Evolutionary conservation across 441 rosid genomes (phyloP), one percentile per base, ranked within the genome.

Genomic region (Mallotus repandus): DNA sequence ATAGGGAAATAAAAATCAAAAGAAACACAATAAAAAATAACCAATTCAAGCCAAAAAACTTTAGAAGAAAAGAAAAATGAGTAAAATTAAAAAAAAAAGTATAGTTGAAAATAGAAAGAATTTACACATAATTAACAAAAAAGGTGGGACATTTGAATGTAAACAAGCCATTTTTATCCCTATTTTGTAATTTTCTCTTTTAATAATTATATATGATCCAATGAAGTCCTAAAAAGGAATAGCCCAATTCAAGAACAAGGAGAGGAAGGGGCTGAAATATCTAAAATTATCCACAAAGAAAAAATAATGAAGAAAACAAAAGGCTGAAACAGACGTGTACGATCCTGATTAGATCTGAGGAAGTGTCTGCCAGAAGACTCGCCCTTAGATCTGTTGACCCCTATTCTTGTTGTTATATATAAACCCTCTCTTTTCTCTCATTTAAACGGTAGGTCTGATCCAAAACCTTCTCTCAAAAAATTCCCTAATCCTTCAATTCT

Each of bases 301-400:
- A 29, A 2, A 49, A 49, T 6, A 38, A 38, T 4, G 41, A n/a
- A 35, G 0, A 56, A 10, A 25, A 73, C 2, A 9, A 1, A 54
- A 55, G n/a, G 0, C 2, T 16, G 43, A 29, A 21, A 32, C 19
- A 12, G 25, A 75, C 78, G 69, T 75, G 78, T 15, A 75, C 74
- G 74, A 16, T 56, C 25, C 29, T 29, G 77, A 75, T 75, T 68
- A 50, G 16, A 11, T 61, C 69, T 12, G 3, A 54, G 45, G 45
- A 75, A 48, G 41, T 38, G 41, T 6, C 60, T 63, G 70, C 59
- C 74, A n/a, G 0, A 49, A 41, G 70, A 69, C 9, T 75, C 52
- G 73, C 22, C 78, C 69, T 61, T 21, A 63, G 73, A 66, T 73
- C 29, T 32, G 38, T 74, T 58, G 69, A 69, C 64, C 50, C 35